Conservation (phyloP, 768 basidiomycete species). For the Exsudoporus frostii region DNA sequence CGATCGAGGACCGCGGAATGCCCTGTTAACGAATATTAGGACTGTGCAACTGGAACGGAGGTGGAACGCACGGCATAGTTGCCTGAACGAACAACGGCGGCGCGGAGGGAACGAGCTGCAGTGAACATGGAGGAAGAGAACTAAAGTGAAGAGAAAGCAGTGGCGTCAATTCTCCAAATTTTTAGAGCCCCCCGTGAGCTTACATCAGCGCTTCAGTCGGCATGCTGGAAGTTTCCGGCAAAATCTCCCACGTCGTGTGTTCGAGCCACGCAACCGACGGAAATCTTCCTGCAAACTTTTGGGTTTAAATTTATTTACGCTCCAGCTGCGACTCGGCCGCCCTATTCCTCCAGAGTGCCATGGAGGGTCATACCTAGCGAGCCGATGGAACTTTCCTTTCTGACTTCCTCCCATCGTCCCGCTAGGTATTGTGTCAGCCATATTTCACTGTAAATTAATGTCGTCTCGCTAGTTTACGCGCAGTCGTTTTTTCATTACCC, state of each 20-base stretch:
- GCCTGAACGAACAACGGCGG: slow-evolving; percentile 56
- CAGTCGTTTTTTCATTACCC: too few species aligned
- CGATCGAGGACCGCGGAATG: slow-evolving; percentile 69
- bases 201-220: slow-evolving; percentile 21
- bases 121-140: slow-evolving; percentile 66
- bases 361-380: too few species aligned
- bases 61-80: slow-evolving; percentile 55
- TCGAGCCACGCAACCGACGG: neutral
- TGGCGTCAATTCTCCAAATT: slow-evolving; percentile 42
- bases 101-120: slow-evolving; percentile 61
- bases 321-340: too few species aligned
- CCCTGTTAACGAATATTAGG: slow-evolving; percentile 38
- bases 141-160: slow-evolving; percentile 30
- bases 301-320: too few species aligned
- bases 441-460: too few species aligned
- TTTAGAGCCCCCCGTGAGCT: slow-evolving; percentile 37
- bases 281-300: neutral
- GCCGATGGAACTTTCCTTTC: too few species aligned
- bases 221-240: slow-evolving; percentile 15
- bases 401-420: too few species aligned
- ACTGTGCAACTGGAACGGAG: neutral
- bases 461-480: too few species aligned
- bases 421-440: too few species aligned
- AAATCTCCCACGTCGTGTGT: slow-evolving; percentile 9
- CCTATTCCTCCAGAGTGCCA: too few species aligned